A percentile compares a stretch with the other conserved stretches of the same genome.
Evolutionary conservation across 257 asterid genomes (phyloP).

Genomic region (Craterostigma plantagineum): DNA sequence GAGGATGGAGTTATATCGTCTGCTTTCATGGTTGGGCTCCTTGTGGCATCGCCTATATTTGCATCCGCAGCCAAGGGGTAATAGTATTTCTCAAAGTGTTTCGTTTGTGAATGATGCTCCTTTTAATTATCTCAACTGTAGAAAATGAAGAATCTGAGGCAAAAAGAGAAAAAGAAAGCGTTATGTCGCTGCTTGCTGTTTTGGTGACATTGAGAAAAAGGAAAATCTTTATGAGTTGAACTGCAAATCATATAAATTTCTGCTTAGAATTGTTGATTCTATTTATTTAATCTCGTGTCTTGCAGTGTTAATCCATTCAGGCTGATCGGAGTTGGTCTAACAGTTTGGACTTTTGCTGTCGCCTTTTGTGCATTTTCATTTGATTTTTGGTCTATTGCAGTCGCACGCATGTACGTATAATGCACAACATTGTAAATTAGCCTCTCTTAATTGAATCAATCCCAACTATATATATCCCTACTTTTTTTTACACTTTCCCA

Average conservation of each 20-base stretch:
- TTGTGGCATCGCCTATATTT: conserved; percentile 89
- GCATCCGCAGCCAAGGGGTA: conserved; percentile 87
- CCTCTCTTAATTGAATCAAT: too few species aligned
- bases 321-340: conserved; percentile 89
- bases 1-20: conserved; percentile 95
- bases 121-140: too few species aligned
- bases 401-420: conserved; percentile 73
- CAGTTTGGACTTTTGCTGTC: conserved; percentile 84
- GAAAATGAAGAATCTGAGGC: too few species aligned
- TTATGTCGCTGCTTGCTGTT: too few species aligned
- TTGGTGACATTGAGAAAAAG: too few species aligned
- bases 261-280: background rate
- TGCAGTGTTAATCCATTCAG: conserved; percentile 92
- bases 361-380: conserved; percentile 77
- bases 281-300: conserved; percentile 3
- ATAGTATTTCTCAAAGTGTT: background rate
- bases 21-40: conserved; percentile 99
- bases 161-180: too few species aligned
- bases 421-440: background rate
- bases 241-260: too few species aligned
- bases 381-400: conserved; percentile 65
- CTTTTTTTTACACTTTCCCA: too few species aligned
- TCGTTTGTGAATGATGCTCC: background rate
- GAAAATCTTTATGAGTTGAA: too few species aligned
- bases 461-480: too few species aligned